A percentile compares a stretch with the other conserved stretches of the same genome.
These are phyloP conservation scores for Tephrocybe sp. DNA, from an alignment of 768 basidiomycete species.

Conservation along the genomic window DNA sequence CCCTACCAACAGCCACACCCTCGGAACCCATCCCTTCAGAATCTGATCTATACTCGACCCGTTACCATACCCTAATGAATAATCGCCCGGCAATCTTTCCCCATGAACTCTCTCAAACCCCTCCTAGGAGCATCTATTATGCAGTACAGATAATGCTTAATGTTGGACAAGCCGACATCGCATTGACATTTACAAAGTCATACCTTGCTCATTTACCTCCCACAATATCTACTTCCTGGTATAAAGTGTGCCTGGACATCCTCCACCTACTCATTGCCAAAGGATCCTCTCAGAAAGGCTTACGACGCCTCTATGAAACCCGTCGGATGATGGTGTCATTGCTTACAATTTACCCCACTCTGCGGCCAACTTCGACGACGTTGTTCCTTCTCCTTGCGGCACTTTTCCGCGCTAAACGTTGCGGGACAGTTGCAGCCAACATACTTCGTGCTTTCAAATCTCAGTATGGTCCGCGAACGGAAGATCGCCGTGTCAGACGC, in stretches of 20 bases:
- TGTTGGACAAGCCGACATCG: constrained; percentile 33
- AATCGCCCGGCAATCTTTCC: constrained; percentile 35
- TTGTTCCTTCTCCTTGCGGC: constrained; percentile 56
- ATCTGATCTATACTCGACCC: constrained; percentile 17
- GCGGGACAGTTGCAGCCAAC: constrained; percentile 52
- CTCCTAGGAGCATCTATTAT: constrained; percentile 41
- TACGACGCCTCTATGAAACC: constrained; percentile 41
- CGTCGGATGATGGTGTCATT: constrained; percentile 43
- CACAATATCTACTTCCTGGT: constrained; percentile 30
- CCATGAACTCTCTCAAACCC: constrained; percentile 29
- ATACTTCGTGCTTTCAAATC: constrained; percentile 42
- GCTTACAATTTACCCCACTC: constrained; percentile 40
- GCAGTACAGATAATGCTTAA: constrained; percentile 47
- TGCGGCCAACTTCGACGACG: constrained; percentile 59
- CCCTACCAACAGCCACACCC: neutral
- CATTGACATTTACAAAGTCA: constrained; percentile 40
- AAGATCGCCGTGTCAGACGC: constrained; percentile 57
- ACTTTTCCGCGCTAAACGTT: constrained; percentile 43
- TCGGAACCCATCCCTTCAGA: neutral
- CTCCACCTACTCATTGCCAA: constrained; percentile 50
- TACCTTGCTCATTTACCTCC: constrained; percentile 52
- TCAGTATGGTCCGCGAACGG: constrained; percentile 54
- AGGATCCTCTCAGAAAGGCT: constrained; percentile 29
- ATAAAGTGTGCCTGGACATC: constrained; percentile 43
- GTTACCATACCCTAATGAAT: constrained; percentile 38